Conservation (phyloP, 768 basidiomycete genomes). For the Symmetrospora coprosmae region DNA sequence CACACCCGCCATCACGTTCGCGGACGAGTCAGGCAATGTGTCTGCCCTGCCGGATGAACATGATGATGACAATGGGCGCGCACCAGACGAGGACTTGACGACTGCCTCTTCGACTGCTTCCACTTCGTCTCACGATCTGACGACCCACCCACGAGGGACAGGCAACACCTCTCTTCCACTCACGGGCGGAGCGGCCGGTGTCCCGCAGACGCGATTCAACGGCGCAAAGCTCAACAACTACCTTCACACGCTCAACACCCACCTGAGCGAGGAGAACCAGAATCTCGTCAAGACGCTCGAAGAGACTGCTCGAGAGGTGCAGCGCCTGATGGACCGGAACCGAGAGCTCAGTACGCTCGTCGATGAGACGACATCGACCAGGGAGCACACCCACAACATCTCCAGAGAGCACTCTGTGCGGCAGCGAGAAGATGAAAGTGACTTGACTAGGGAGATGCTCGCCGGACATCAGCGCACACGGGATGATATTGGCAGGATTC, state of each 20-base stretch:
- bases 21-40: not conserved
- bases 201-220: constrained; percentile 45
- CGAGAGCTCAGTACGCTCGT: not conserved
- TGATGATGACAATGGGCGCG: not conserved
- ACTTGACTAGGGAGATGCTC: constrained; percentile 8
- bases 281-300: constrained; percentile 39
- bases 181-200: constrained; percentile 41
- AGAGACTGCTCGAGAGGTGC: constrained; percentile 15
- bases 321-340: not conserved
- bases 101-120: constrained; percentile 41
- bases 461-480: not conserved
- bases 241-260: constrained; percentile 66
- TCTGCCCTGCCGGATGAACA: not conserved
- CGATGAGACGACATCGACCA: not conserved
- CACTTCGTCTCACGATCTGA: constrained; percentile 72
- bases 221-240: constrained; percentile 72
- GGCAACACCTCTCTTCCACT: constrained; percentile 74
- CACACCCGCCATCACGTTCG: not conserved
- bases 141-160: constrained; percentile 50
- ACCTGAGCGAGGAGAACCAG: constrained; percentile 74
- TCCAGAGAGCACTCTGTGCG: not conserved
- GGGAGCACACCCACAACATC: not conserved
- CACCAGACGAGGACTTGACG: constrained; percentile 13
- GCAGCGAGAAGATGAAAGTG: not conserved
- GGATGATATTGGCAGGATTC: constrained; percentile 7